These are phyloP conservation scores for Mariannaea elegans DNA, from an alignment of 2,329 filamentous ascomycete species.

Conservation along the genomic window DNA sequence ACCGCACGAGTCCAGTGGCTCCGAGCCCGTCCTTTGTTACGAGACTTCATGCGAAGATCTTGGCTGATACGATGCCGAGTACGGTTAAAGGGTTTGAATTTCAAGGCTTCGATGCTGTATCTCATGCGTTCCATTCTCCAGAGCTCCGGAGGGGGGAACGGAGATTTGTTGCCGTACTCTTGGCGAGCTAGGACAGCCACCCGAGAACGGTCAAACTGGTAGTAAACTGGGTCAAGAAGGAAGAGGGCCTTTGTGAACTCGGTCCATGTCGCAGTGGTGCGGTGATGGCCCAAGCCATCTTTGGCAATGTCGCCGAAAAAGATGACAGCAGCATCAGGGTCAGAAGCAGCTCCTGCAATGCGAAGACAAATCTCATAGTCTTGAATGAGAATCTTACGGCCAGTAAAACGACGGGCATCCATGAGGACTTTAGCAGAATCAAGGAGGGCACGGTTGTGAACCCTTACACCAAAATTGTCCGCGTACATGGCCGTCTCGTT, in stretches of 20 bases:
- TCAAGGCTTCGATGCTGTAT: conserved; percentile 40
- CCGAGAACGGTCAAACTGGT: conserved; percentile 53
- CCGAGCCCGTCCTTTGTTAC: conserved; percentile 39
- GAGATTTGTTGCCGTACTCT: conserved; percentile 39
- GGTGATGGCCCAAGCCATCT: conserved; percentile 39
- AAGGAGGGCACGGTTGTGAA: conserved; percentile 50
- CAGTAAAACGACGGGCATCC: conserved; percentile 42
- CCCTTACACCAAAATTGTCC: conserved; percentile 57
- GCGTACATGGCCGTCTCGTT: conserved; percentile 49
- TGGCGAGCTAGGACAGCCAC: conserved; percentile 53
- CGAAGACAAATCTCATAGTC: conserved; percentile 58
- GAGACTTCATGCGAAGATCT: conserved; percentile 39
- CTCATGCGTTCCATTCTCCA: conserved; percentile 44
- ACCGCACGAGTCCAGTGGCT: conserved; percentile 42
- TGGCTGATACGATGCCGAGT: conserved; percentile 29
- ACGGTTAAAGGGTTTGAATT: conserved; percentile 44
- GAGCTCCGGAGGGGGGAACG: conserved; percentile 25
- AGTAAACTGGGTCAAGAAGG: conserved; percentile 56
- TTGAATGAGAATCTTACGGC: conserved; percentile 42
- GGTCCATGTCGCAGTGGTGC: conserved; percentile 47
- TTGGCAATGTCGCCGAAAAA: conserved; percentile 46
- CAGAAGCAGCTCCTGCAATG: conserved; percentile 56
- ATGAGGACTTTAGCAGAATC: conserved; percentile 47
- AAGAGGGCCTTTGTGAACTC: conserved; percentile 61
- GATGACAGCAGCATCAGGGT: conserved; percentile 44